Conservation (phyloP, 2,329 filamentous ascomycete species). For the Colletotrichum kahawae region DNA sequence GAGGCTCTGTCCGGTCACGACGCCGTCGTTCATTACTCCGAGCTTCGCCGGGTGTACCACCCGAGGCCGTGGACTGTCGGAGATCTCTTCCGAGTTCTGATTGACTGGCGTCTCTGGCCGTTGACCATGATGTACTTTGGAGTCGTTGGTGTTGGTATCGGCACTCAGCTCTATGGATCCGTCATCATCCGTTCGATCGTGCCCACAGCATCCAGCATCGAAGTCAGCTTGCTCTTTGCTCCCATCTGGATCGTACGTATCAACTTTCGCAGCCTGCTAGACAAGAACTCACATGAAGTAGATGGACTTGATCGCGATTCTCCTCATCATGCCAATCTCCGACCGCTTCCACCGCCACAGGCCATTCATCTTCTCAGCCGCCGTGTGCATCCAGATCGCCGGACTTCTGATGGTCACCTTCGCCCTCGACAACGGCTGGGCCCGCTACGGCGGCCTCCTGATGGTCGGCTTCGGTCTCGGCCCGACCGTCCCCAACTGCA, state of each 20-base stretch:
- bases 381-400: constrained; percentile 78
- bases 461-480: constrained; percentile 91
- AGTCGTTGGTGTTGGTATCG: constrained; percentile 90
- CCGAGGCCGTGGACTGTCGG: constrained; percentile 72
- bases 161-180: constrained; percentile 85
- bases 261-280: background rate
- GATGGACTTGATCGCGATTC: constrained; percentile 89
- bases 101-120: constrained; percentile 90
- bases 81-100: constrained; percentile 73
- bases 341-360: constrained; percentile 85
- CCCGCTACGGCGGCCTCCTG: constrained; percentile 85
- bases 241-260: constrained; percentile 86
- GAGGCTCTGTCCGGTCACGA: constrained; percentile 80
- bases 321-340: constrained; percentile 83
- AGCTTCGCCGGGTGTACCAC: constrained; percentile 82
- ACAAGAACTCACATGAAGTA: background rate
- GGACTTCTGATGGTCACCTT: constrained; percentile 83
- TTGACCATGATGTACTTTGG: constrained; percentile 92
- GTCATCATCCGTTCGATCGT: constrained; percentile 85
- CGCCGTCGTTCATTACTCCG: constrained; percentile 81
- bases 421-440: constrained; percentile 74
- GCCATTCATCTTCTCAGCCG: constrained; percentile 79
- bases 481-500: constrained; percentile 89
- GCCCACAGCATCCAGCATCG: constrained; percentile 71
- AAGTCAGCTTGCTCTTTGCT: constrained; percentile 83